Percentiles rank a stretch among this genome's conserved stretches.
These are phyloP conservation scores for Primulina huaijiensis DNA, from an alignment of 257 asterid species.

Conservation along the genomic window DNA sequence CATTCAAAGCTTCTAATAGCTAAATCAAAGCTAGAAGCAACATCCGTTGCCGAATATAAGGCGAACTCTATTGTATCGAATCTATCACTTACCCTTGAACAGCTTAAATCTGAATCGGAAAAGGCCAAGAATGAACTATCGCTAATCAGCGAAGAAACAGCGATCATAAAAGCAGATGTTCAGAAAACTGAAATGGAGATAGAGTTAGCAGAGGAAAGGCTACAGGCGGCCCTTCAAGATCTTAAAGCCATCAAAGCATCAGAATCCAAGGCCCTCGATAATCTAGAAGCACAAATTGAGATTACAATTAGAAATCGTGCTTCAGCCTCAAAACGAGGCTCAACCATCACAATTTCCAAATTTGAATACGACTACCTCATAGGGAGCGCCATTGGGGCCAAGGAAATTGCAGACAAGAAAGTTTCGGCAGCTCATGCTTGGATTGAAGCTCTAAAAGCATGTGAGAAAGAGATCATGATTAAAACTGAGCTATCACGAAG, in stretches of 20 bases:
- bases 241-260: slow-evolving; percentile 57
- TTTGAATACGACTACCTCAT: slow-evolving; percentile 77
- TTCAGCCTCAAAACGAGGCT: slow-evolving; percentile 43
- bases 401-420: slow-evolving; percentile 74
- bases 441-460: slow-evolving; percentile 78
- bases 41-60: slow-evolving; percentile 53
- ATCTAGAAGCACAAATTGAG: slow-evolving; percentile 47
- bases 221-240: slow-evolving; percentile 56
- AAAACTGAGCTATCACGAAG: slow-evolving; percentile 48
- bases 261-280: slow-evolving; percentile 62
- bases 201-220: slow-evolving; percentile 50
- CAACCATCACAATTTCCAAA: slow-evolving; percentile 61
- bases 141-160: slow-evolving; percentile 47
- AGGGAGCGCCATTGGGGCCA: slow-evolving; percentile 65
- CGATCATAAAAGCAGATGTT: slow-evolving; percentile 40
- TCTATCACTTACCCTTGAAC: slow-evolving; percentile 48
- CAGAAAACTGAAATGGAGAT: slow-evolving; percentile 55
- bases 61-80: slow-evolving; percentile 49
- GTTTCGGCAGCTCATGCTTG: slow-evolving; percentile 90
- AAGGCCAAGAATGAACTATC: slow-evolving; percentile 43
- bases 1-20: slow-evolving; percentile 65
- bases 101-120: slow-evolving; percentile 51
- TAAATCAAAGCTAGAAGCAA: slow-evolving; percentile 60
- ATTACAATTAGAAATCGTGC: slow-evolving; percentile 52
- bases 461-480: slow-evolving; percentile 63